Conservation (phyloP, 108 stramenopile species). For the Conticribra guillardii region DNA sequence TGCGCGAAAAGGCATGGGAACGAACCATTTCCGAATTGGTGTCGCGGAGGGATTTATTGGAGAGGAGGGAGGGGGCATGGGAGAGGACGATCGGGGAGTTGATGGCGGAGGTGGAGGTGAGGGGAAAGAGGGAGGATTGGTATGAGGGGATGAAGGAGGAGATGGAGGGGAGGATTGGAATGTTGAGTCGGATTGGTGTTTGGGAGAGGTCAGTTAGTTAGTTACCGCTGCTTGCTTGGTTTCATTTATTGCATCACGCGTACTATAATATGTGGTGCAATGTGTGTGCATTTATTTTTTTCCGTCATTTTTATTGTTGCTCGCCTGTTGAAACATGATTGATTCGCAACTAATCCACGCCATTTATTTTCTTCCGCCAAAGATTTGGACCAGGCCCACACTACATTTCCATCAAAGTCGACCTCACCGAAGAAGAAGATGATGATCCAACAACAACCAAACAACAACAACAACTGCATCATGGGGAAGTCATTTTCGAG, state of each 20-base stretch:
- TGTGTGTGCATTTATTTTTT: neutral
- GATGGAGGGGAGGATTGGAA: constrained; percentile 41
- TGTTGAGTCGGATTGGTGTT: constrained; percentile 34
- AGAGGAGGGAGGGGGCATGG: constrained; percentile 42
- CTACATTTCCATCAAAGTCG: constrained; percentile 31
- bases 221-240: neutral
- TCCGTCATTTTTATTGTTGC: neutral
- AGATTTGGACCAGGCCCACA: constrained; percentile 54
- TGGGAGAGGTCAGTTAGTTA: constrained; percentile 33
- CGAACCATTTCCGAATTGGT: constrained; percentile 40
- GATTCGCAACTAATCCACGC: neutral
- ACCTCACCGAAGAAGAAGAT: constrained; percentile 28
- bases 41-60: constrained; percentile 30
- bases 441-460: too few species aligned
- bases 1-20: constrained; percentile 45
- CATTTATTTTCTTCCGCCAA: too few species aligned
- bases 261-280: too few species aligned
- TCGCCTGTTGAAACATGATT: too few species aligned
- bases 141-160: constrained; percentile 33
- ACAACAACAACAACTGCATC: constrained; percentile 4
- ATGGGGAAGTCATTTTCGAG: constrained; percentile 36
- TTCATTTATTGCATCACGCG: too few species aligned
- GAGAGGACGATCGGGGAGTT: constrained; percentile 43
- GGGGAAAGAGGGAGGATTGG: constrained; percentile 39
- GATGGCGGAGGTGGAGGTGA: constrained; percentile 37